Evolutionary conservation across 495 filamentous ascomycete species (phyloP), one percentile per base, ranked within the genome.

Genomic region (Penicillium cosmopolitanum): DNA sequence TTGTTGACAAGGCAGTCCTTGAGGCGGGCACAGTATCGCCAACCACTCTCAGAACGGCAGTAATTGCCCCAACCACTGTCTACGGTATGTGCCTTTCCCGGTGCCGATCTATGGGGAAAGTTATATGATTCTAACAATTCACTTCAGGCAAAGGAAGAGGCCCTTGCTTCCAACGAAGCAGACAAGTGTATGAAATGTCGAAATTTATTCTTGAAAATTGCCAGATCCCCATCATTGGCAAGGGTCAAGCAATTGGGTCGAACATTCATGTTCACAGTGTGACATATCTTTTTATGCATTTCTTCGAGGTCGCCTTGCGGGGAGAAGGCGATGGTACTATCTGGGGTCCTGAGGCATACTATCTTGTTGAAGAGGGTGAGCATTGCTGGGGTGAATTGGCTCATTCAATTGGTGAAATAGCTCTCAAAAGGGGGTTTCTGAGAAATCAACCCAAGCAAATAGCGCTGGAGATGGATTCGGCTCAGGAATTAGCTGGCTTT

Each of bases 251-350:
- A 15, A 61, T 76, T 47, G 89, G 88, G 83, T 81, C 85, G 44
- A 79, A 85, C 58, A 79, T 89, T 43, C 80, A 89, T 67, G 69
- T 91, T 16, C 70, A 77, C 23, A 87, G 90, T 65, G 73, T 91
- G 3, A 78, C 77, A 43, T 74, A 74, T 31, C 68, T 86, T 40
- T 89, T 82, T 66, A 65, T 88, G 11, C 63, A 70, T 19, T 76
- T 89, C 21, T 80, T 85, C 13, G 82, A 86, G 42, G 82, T 81
- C 15, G 85, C 84, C 4, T 59, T 79, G 28, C 2, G 74, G 73
- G 13, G 42, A 44, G 42, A 18, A 18, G n/a, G n/a, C 16, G 16
- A 44, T 16, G 80, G 76, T 1, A 67, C 77, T 9, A 82, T 84
- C 42, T 91, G 86, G 80, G 86, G 84, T 0, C 65, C 71, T 6